Evolutionary conservation across 1,284 basidiomycete genomes (phyloP).

Genomic region (Xerocomus amazonicus): DNA sequence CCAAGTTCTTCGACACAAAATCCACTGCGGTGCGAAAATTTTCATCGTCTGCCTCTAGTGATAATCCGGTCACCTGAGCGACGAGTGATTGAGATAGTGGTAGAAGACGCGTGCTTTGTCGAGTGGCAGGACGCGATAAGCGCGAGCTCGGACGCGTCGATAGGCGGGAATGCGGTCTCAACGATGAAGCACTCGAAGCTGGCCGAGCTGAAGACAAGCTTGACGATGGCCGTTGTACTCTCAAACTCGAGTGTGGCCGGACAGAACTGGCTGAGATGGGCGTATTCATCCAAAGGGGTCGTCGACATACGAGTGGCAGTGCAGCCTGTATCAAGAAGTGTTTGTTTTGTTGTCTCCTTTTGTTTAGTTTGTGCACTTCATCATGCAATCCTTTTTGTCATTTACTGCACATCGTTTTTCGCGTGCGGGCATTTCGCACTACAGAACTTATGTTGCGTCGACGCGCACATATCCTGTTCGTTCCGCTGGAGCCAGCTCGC

Average conservation of each 20-base stretch:
- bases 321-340: neutral
- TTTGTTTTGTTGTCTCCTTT: no score
- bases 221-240: constrained; percentile 30
- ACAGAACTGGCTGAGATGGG: constrained; percentile 12
- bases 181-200: constrained; percentile 38
- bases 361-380: neutral
- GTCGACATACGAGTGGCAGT: constrained; percentile 14
- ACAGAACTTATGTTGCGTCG: constrained; percentile 18
- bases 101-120: constrained; percentile 47
- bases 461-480: constrained; percentile 27
- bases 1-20: constrained; percentile 46
- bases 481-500: constrained; percentile 10
- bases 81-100: constrained; percentile 56
- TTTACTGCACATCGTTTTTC: constrained; percentile 8
- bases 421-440: neutral
- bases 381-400: constrained; percentile 1
- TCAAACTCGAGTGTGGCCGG: constrained; percentile 19
- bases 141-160: constrained; percentile 53
- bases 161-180: constrained; percentile 50
- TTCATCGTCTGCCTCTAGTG: constrained; percentile 38
- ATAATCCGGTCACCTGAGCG: constrained; percentile 45
- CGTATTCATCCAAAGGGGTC: constrained; percentile 22
- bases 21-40: constrained; percentile 51
- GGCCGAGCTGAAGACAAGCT: constrained; percentile 34
- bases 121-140: constrained; percentile 39